These are phyloP conservation scores for Geotrichum klebahnii DNA, from an alignment of 1,139 yeast species.

Conservation along the genomic window DNA sequence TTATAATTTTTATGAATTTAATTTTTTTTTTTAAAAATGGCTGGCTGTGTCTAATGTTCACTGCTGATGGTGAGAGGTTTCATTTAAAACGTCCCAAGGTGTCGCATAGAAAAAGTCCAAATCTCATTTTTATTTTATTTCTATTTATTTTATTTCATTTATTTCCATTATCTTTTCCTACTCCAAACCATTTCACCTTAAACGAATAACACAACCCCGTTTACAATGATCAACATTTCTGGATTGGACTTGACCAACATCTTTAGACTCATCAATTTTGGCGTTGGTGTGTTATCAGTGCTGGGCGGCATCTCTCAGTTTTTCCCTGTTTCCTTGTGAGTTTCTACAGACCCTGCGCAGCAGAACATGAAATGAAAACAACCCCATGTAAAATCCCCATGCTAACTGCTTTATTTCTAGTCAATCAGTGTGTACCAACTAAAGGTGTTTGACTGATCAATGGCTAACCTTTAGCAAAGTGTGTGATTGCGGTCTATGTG, in stretches of 20 bases:
- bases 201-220: neutral
- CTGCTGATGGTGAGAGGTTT: too few species aligned
- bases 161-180: too few species aligned
- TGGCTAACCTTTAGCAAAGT: too few species aligned
- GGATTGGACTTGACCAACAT: slow-evolving; percentile 42
- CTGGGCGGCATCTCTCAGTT: slow-evolving; percentile 58
- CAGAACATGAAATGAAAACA: neutral
- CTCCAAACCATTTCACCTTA: neutral
- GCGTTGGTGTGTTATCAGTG: slow-evolving; percentile 57
- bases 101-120: too few species aligned
- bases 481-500: slow-evolving; percentile 54
- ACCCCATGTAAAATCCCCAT: neutral
- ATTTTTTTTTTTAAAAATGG: too few species aligned
- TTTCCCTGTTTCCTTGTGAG: slow-evolving; percentile 52
- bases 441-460: neutral
- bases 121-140: too few species aligned
- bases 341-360: slow-evolving; percentile 22
- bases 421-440: slow-evolving; percentile 27
- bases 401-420: slow-evolving; percentile 22
- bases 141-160: slow-evolving; percentile 46
- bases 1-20: too few species aligned
- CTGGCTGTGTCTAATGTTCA: too few species aligned
- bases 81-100: too few species aligned
- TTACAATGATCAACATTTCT: slow-evolving; percentile 24
- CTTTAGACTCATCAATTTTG: slow-evolving; percentile 61